A percentile compares a stretch with the other conserved stretches of the same genome.
Evolutionary conservation across 1,284 basidiomycete genomes (phyloP).

Genomic region (Puccinia brachypodii): DNA sequence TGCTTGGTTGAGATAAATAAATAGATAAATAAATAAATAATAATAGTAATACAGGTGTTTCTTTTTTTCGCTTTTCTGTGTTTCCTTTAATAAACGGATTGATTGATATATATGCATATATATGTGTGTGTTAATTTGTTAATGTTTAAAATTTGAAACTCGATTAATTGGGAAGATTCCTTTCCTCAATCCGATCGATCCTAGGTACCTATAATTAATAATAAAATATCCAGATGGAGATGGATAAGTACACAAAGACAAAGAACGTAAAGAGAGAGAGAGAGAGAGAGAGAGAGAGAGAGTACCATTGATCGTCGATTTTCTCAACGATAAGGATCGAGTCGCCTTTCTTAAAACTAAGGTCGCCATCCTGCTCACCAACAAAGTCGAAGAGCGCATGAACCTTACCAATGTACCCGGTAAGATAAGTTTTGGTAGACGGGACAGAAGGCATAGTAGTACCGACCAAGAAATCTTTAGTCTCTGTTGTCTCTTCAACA

Average conservation of each 20-base stretch:
- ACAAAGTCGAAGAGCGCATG: constrained; percentile 29
- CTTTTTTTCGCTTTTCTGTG: background rate
- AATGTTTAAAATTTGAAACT: constrained; percentile 1
- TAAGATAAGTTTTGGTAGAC: constrained; percentile 14
- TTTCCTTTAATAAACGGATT: background rate
- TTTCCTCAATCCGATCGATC: constrained; percentile 41
- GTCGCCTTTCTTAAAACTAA: constrained; percentile 80
- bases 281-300: constrained; percentile 51
- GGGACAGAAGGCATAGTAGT: constrained; percentile 26
- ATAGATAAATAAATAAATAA: background rate
- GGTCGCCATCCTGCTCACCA: constrained; percentile 67
- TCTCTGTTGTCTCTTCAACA: no score
- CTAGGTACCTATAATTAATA: constrained; percentile 28
- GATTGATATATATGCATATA: no score
- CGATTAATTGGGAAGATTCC: constrained; percentile 44
- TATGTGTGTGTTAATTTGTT: background rate
- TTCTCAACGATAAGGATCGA: constrained; percentile 73
- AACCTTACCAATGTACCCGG: constrained; percentile 21
- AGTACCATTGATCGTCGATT: constrained; percentile 76
- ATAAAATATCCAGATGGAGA: background rate
- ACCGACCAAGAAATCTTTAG: constrained; percentile 35
- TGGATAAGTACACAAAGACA: background rate
- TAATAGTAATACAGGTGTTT: background rate
- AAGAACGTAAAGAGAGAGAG: background rate
- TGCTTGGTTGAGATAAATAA: background rate